A percentile compares a stretch with the other conserved stretches of the same genome.
Evolutionary conservation across 176 grass and related monocot species (phyloP).

Genomic region (Cenchrus purpureus): DNA sequence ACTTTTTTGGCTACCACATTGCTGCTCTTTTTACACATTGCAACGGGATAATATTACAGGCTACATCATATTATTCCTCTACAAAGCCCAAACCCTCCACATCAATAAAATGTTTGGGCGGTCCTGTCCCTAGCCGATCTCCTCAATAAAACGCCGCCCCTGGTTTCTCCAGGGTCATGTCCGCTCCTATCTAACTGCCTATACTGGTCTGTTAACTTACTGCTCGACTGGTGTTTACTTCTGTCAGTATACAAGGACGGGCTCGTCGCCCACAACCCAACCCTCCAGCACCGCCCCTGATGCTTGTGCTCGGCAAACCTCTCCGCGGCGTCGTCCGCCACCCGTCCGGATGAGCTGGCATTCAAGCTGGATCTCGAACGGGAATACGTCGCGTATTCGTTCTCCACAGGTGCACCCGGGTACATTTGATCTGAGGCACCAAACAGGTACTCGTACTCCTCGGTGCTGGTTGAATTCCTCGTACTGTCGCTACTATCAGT

Average conservation of each 20-base stretch:
- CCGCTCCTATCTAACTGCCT: constrained; percentile 59
- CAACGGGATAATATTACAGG: constrained; percentile 48
- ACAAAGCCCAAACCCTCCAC: constrained; percentile 68
- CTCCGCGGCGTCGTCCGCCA: not conserved
- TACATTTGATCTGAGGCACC: constrained; percentile 47
- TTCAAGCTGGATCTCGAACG: constrained; percentile 45
- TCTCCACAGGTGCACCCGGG: constrained; percentile 28
- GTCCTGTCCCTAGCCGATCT: constrained; percentile 55
- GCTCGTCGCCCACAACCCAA: constrained; percentile 32
- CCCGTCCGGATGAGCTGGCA: constrained; percentile 48
- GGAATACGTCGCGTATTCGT: constrained; percentile 4
- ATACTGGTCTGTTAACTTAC: constrained; percentile 63
- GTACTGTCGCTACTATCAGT: constrained; percentile 70
- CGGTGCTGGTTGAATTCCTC: constrained; percentile 74
- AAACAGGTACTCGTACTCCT: constrained; percentile 66
- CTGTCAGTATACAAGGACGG: constrained; percentile 56
- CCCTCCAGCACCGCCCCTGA: not conserved
- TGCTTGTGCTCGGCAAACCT: constrained; percentile 30
- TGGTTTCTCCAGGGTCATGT: constrained; percentile 53
- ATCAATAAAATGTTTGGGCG: constrained; percentile 79
- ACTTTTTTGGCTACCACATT: constrained; percentile 39
- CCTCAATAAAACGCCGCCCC: constrained; percentile 49
- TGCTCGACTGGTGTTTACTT: constrained; percentile 48
- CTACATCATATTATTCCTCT: constrained; percentile 65
- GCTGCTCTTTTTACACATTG: constrained; percentile 42